These are phyloP conservation scores for Podospora pseudoanserina DNA, from an alignment of 495 filamentous ascomycete species.

Conservation along the genomic window DNA sequence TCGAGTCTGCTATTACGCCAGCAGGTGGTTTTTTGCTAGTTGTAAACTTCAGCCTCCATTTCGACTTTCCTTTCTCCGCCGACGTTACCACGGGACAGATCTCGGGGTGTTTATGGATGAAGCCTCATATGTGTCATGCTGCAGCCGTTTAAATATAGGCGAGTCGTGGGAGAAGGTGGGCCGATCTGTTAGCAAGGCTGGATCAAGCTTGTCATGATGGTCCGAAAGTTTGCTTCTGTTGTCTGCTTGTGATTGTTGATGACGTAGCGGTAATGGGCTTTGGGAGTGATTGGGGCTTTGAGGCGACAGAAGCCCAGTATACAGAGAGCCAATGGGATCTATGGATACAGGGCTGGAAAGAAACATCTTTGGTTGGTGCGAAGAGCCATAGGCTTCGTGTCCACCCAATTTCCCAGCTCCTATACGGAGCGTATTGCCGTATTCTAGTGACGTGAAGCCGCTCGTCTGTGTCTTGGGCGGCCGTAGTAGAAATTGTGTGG, in stretches of 20 bases:
- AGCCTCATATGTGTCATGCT: background rate
- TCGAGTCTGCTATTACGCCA: slow-evolving; percentile 25
- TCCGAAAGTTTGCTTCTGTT: background rate
- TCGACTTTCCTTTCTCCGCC: slow-evolving; percentile 30
- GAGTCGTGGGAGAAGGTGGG: slow-evolving; percentile 12
- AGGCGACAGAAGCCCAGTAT: slow-evolving; percentile 10
- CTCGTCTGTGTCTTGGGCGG: slow-evolving; percentile 29
- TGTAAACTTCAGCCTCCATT: slow-evolving; percentile 32
- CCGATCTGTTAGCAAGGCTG: slow-evolving; percentile 12
- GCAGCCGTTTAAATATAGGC: slow-evolving; percentile 7
- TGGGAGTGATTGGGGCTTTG: slow-evolving; percentile 5
- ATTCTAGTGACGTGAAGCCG: slow-evolving; percentile 19
- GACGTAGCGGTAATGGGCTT: slow-evolving; percentile 3
- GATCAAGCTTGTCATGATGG: background rate
- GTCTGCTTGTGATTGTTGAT: slow-evolving; percentile 5
- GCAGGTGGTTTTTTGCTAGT: slow-evolving; percentile 25
- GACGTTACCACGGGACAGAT: slow-evolving; percentile 17
- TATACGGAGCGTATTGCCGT: slow-evolving; percentile 6
- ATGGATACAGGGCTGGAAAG: slow-evolving; percentile 3
- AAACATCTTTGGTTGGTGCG: background rate
- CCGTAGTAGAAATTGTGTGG: slow-evolving; percentile 30
- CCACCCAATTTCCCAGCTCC: background rate
- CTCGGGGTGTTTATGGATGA: slow-evolving; percentile 13
- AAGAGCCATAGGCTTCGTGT: background rate
- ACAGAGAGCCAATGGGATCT: background rate